These are phyloP conservation scores for Aquanectria penicillioides DNA, from an alignment of 2,329 filamentous ascomycete species.

Conservation along the genomic window DNA sequence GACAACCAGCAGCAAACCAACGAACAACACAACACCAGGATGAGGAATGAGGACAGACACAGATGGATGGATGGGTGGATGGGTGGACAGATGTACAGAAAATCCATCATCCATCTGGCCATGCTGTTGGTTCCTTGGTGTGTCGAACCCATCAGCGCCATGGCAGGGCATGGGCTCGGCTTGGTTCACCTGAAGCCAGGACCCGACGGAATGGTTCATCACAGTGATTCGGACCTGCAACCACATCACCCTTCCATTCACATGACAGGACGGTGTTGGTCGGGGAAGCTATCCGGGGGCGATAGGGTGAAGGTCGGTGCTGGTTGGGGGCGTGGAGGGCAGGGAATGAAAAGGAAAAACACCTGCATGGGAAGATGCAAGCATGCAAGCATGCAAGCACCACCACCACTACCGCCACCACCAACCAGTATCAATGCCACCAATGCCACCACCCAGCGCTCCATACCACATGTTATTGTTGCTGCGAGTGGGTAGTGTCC, in stretches of 20 bases:
- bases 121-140: no score
- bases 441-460: no score
- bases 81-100: no score
- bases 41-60: no score
- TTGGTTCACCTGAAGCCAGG: slow-evolving; percentile 20
- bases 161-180: slow-evolving; percentile 21
- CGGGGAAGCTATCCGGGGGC: slow-evolving; percentile 35
- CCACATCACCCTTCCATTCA: slow-evolving; percentile 39
- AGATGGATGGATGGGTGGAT: no score
- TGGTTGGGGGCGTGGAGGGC: no score
- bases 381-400: background rate
- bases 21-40: no score
- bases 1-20: no score
- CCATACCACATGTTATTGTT: slow-evolving; percentile 3
- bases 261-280: slow-evolving; percentile 36
- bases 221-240: slow-evolving; percentile 29
- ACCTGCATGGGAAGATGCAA: background rate
- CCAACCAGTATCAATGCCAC: no score
- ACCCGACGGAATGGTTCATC: slow-evolving; percentile 43
- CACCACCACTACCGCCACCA: background rate
- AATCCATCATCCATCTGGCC: no score
- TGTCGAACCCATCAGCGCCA: no score
- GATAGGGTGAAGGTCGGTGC: no score
- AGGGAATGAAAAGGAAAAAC: slow-evolving; percentile 3
- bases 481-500: slow-evolving; percentile 1